Conservation (phyloP, 148 eudicot genomes). For the Fagopyrum tataricum region DNA sequence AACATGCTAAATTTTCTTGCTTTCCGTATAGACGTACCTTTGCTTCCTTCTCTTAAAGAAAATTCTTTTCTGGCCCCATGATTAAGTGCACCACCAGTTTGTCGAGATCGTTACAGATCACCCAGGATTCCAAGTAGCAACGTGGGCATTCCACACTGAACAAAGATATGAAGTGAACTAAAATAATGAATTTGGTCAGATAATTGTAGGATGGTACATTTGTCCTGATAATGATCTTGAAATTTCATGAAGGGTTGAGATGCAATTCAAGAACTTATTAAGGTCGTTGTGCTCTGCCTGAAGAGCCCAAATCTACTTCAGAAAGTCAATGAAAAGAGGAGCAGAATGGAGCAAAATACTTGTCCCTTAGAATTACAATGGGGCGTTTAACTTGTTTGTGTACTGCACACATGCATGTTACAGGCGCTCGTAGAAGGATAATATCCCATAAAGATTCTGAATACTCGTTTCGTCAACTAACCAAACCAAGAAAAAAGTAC, state of each 20-base stretch:
- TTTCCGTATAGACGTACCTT: slow-evolving; percentile 7
- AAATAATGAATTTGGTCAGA: not conserved
- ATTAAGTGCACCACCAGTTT: not conserved
- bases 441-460: not conserved
- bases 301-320: not conserved
- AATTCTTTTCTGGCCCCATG: not conserved
- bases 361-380: not conserved
- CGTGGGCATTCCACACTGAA: not conserved
- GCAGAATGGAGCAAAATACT: not conserved
- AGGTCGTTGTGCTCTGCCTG: not conserved
- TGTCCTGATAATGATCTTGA: not conserved
- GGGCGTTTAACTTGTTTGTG: not conserved
- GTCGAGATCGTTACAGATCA: not conserved
- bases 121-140: not conserved
- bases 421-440: slow-evolving; percentile 4
- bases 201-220: not conserved
- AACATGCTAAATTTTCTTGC: not conserved
- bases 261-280: not conserved
- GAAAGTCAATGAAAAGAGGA: not conserved
- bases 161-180: not conserved
- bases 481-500: not conserved
- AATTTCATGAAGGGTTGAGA: not conserved
- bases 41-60: not conserved
- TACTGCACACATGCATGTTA: not conserved
- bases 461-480: not conserved